These are phyloP conservation scores for Claviceps cyperi DNA, from an alignment of 2,329 filamentous ascomycete genomes.

Conservation along the genomic window DNA sequence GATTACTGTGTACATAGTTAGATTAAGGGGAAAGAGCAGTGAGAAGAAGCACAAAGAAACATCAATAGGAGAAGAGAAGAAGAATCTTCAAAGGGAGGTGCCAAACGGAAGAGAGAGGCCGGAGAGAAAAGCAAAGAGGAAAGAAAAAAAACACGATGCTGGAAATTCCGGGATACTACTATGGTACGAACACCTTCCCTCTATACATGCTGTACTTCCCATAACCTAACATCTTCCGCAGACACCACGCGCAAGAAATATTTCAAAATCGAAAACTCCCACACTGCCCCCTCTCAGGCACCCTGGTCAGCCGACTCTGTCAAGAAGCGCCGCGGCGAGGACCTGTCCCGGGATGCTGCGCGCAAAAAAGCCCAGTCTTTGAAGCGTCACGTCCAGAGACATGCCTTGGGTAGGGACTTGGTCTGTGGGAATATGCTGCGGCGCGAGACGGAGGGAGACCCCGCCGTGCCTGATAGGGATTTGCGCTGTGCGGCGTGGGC, in stretches of 20 bases:
- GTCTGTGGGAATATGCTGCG: constrained; percentile 15
- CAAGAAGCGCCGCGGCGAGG: constrained; percentile 37
- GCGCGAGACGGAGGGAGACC: constrained; percentile 13
- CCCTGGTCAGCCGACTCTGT: constrained; percentile 44
- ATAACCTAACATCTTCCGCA: constrained; percentile 11
- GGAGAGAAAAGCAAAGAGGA: no score
- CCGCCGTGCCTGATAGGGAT: constrained; percentile 9
- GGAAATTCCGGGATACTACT: constrained; percentile 5
- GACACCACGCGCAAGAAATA: constrained; percentile 48
- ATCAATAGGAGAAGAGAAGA: no score
- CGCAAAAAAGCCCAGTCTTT: constrained; percentile 16
- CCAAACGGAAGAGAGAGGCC: no score
- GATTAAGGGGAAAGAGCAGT: no score
- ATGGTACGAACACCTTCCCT: not conserved
- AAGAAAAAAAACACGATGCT: not conserved
- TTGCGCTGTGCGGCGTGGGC: constrained; percentile 23
- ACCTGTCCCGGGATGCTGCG: constrained; percentile 17
- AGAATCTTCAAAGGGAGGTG: no score
- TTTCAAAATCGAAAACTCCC: constrained; percentile 49
- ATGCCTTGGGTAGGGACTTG: constrained; percentile 19
- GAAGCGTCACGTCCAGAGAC: constrained; percentile 25
- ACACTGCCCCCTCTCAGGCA: constrained; percentile 33
- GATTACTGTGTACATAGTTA: no score
- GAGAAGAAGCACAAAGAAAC: no score
- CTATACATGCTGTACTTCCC: no score